Evolutionary conservation across 345 rosid species (phyloP), one percentile per base, ranked within the genome.

Genomic region (Zanthoxylum bungeanum): DNA sequence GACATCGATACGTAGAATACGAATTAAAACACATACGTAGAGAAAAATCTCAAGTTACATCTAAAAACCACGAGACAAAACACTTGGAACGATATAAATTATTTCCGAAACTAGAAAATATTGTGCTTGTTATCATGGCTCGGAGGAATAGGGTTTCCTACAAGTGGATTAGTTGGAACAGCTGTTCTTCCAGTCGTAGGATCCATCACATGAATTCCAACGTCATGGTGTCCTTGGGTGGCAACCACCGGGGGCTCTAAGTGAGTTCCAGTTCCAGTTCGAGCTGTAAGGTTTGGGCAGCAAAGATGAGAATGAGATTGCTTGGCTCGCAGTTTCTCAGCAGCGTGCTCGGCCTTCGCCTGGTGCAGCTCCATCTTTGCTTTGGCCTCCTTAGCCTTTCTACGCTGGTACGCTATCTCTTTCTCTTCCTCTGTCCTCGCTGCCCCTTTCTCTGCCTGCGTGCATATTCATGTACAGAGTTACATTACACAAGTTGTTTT

Each of bases 291-390:
- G 14, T 58, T 16, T 10, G 24, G 6, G 12, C 71, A 66, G 21
- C 49, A 58, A 44, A 53, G 51, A 27, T 64, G 76, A 39, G 74
- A 52, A 27, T 64, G 76, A 39, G 74, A 52, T 2, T 75, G 82
- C 68, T 72, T 76, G 21, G 81, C 73, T 2, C 69, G 50, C 66
- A 77, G 28, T 53, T 76, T 86, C 75, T 80, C 72, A 9, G 78
- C 88, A 0, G 83, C 89, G 42, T 88, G 96, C 36, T 69, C 78
- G 3, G 88, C 93, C 72, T 87, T 91, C 68, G 86, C 89, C 50
- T 87, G 74, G 79, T 91, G 94, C 76, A 91, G 73, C 47, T 88
- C 81, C 85, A 85, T 88, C 72, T 88, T 89, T 17, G 93, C 91
- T 60, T 80, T 74, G 0, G 93, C 93, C 75, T 81, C 97, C 76